A percentile compares a stretch with the other conserved stretches of the same genome.
These are phyloP conservation scores for Cornus kousa DNA, from an alignment of 148 eudicot species.

Conservation along the genomic window DNA sequence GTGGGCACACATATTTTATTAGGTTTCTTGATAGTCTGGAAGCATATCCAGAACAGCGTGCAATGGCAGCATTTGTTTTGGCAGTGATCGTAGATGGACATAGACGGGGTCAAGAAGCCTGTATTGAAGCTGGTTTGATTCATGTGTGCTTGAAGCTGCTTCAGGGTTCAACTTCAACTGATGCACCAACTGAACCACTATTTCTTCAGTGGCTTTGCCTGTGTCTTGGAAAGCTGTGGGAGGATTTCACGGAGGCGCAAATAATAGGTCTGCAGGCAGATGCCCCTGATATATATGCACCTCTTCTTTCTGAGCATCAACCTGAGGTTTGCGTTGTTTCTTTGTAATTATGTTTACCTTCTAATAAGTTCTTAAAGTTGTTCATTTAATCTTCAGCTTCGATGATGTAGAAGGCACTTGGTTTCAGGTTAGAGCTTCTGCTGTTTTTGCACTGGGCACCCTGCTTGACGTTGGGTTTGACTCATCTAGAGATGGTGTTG, in stretches of 20 bases:
- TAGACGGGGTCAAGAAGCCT: conserved; percentile 88
- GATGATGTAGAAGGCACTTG: not conserved
- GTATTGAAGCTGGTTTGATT: conserved; percentile 78
- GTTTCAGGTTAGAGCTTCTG: conserved; percentile 89
- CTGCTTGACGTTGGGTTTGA: conserved; percentile 83
- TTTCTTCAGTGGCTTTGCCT: conserved; percentile 97
- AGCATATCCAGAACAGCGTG: conserved; percentile 93
- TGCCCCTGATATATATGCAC: conserved; percentile 60
- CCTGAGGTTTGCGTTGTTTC: conserved; percentile 69
- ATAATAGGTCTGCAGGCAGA: conserved; percentile 66
- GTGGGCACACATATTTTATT: conserved; percentile 85
- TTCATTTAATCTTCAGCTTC: not conserved
- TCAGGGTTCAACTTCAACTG: conserved; percentile 65
- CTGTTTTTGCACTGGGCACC: conserved; percentile 87
- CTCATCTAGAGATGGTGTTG: conserved; percentile 60
- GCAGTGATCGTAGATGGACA: conserved; percentile 96
- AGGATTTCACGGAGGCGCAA: conserved; percentile 89
- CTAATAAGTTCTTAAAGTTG: not conserved
- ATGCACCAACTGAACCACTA: conserved; percentile 75
- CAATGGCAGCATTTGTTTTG: conserved; percentile 98
- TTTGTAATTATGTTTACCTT: not conserved
- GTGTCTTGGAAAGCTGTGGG: conserved; percentile 95
- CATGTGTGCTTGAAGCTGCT: conserved; percentile 86
- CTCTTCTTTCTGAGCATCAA: conserved; percentile 76
- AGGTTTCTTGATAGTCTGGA: conserved; percentile 89